Conservation (phyloP, 148 eudicot species). For the Nepenthes mirabilis region DNA sequence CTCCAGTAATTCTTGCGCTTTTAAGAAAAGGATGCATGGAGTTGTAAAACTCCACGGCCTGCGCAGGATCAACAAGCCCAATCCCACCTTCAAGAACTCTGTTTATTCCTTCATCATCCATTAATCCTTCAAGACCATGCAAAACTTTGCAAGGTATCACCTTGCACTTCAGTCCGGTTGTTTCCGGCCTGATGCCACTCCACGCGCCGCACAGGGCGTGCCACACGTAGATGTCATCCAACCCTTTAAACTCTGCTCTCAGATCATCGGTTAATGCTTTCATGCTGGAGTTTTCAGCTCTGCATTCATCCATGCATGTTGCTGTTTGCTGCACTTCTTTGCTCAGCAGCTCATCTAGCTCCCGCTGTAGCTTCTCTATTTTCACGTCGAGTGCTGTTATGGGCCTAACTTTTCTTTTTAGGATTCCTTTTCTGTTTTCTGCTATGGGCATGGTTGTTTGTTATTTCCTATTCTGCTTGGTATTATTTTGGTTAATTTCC, state of each 20-base stretch:
- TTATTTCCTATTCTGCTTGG: too few species aligned
- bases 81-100: conserved; percentile 44
- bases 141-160: conserved; percentile 29
- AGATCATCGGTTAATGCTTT: conserved; percentile 47
- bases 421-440: too few species aligned
- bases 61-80: conserved; percentile 55
- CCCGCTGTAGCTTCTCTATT: conserved; percentile 25
- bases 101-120: conserved; percentile 49
- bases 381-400: background rate
- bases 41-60: conserved; percentile 43
- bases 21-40: conserved; percentile 55
- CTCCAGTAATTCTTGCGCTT: conserved; percentile 45
- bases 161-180: conserved; percentile 33
- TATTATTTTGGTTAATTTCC: too few species aligned
- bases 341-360: conserved; percentile 23
- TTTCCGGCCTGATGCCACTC: conserved; percentile 60
- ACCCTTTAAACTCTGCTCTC: conserved; percentile 30
- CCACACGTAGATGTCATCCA: conserved; percentile 63
- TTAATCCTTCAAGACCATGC: conserved; percentile 43
- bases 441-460: too few species aligned
- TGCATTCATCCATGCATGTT: background rate
- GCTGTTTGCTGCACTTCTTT: conserved; percentile 6
- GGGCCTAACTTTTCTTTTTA: too few species aligned
- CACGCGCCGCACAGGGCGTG: conserved; percentile 67
- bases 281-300: conserved; percentile 25